phyloP scores from a whole-genome alignment of 352 stramenopile genomes.

The Stephanocyclus meneghinianus region DNA sequence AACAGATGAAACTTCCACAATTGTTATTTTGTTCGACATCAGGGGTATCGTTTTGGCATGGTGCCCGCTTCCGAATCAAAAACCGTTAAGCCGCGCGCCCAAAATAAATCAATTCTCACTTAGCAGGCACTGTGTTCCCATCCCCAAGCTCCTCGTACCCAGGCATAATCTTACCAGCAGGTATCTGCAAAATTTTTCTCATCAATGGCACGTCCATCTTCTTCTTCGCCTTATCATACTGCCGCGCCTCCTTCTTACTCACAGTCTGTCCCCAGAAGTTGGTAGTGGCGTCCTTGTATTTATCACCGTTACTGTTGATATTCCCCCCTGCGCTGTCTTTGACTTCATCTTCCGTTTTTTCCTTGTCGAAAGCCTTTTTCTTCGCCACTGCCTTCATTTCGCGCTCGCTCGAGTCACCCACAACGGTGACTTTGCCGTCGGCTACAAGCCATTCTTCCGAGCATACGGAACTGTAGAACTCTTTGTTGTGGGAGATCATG shows the following conservation, averaged over 20 bases:
- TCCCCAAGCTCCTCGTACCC: conserved; percentile 83
- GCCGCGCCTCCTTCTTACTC: conserved; percentile 81
- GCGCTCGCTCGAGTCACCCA: conserved; percentile 80
- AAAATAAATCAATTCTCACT: background rate
- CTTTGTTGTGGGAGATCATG: conserved; percentile 96
- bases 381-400: conserved; percentile 82
- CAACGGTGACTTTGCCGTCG: conserved; percentile 85
- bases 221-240: conserved; percentile 83
- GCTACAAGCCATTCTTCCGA: conserved; percentile 94
- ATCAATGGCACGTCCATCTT: conserved; percentile 79
- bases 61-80: too few relatives aligned
- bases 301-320: conserved; percentile 77
- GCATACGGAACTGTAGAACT: conserved; percentile 92
- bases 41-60: too few relatives aligned
- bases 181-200: conserved; percentile 82
- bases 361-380: conserved; percentile 83
- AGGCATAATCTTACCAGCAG: conserved; percentile 81
- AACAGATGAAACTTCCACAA: too few relatives aligned
- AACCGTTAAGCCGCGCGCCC: background rate
- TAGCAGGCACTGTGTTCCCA: conserved; percentile 56
- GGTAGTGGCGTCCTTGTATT: conserved; percentile 81
- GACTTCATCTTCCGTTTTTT: conserved; percentile 68
- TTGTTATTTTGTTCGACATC: too few relatives aligned
- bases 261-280: conserved; percentile 84
- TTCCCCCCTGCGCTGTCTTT: conserved; percentile 80